phyloP scores from a whole-genome alignment of 2,329 filamentous ascomycete species.

The Trichoderma sp. region DNA sequence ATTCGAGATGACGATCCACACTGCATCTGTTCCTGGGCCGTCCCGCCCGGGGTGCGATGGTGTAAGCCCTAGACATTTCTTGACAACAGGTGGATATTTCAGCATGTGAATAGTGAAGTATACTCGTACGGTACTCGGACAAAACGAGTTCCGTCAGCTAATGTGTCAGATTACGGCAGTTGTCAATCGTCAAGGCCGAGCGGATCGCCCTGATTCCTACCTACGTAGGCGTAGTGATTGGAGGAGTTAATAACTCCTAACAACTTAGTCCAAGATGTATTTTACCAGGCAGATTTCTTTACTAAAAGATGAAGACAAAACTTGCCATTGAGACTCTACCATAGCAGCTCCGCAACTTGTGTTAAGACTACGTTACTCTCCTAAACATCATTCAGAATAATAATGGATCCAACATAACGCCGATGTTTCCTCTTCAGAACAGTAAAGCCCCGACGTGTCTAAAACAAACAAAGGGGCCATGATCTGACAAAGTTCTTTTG shows the following conservation, averaged over 20 bases:
- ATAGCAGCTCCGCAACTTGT: background rate
- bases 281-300: background rate
- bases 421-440: background rate
- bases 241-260: background rate
- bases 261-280: background rate
- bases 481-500: background rate
- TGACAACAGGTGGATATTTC: background rate
- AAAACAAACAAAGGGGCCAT: background rate
- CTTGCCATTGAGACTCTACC: background rate
- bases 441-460: background rate
- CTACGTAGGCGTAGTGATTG: background rate
- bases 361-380: background rate
- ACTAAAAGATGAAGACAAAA: background rate
- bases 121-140: too few species aligned
- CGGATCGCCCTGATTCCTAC: background rate
- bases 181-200: background rate
- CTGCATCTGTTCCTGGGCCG: background rate
- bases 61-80: slow-evolving; percentile 8
- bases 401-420: background rate
- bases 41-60: background rate
- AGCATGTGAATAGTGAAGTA: background rate
- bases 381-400: background rate
- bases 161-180: background rate
- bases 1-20: background rate
- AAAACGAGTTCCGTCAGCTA: background rate